These are phyloP conservation scores for Colletotrichum navitas DNA, from an alignment of 2,329 filamentous ascomycete species.

Conservation along the genomic window DNA sequence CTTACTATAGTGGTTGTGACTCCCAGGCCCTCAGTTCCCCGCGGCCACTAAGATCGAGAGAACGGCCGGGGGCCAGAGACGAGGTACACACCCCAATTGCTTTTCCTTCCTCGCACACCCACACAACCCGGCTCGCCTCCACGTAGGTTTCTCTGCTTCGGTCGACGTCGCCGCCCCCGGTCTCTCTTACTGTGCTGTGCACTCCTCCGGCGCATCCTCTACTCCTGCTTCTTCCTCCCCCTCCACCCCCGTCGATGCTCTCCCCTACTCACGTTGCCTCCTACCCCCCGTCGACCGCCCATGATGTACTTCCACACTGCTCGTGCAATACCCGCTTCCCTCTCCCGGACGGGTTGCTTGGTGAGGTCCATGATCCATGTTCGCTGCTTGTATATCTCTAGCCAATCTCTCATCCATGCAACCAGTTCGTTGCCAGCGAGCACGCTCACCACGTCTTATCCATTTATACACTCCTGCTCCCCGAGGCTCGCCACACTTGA, in stretches of 20 bases:
- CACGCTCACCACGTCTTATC: conserved; percentile 38
- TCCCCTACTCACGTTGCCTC: conserved; percentile 33
- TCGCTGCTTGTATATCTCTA: conserved; percentile 41
- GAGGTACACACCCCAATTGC: conserved; percentile 36
- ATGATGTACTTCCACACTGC: conserved; percentile 39
- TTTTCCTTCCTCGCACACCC: conserved; percentile 32
- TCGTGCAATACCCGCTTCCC: conserved; percentile 32
- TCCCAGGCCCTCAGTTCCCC: conserved; percentile 29
- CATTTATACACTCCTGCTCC: conserved; percentile 43
- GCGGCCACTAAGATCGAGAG: conserved; percentile 37
- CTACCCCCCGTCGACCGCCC: conserved; percentile 31
- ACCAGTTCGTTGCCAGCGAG: conserved; percentile 31
- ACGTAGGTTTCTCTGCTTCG: conserved; percentile 42
- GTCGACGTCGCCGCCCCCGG: conserved; percentile 41
- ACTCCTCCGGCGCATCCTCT: conserved; percentile 24
- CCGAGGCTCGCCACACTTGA: conserved; percentile 31
- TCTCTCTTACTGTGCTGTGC: conserved; percentile 22
- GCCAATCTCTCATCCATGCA: conserved; percentile 44
- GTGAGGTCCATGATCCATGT: conserved; percentile 38
- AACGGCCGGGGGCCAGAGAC: conserved; percentile 27
- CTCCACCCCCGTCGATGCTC: conserved; percentile 23
- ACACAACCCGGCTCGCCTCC: conserved; percentile 37
- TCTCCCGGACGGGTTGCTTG: conserved; percentile 38
- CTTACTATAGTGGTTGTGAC: conserved; percentile 20
- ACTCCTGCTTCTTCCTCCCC: conserved; percentile 6